Evolutionary conservation across 176 grass and related monocot genomes (phyloP).

Genomic region (Alopecurus myosuroides): DNA sequence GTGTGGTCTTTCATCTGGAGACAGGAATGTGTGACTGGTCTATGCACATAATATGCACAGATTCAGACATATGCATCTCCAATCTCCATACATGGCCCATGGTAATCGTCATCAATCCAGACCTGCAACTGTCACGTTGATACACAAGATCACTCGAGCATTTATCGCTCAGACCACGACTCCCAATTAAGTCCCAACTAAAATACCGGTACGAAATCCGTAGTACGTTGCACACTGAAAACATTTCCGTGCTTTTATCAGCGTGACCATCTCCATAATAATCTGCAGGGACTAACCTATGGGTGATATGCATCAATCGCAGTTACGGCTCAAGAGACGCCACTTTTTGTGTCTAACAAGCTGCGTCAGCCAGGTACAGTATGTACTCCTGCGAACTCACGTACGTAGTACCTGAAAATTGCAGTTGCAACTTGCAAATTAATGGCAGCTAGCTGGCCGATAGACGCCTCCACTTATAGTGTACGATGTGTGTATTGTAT

Average conservation of each 20-base stretch:
- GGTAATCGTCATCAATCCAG: background rate
- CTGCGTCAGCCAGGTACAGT: background rate
- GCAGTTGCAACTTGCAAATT: background rate
- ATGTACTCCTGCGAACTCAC: background rate
- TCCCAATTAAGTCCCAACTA: background rate
- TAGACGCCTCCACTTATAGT: no score
- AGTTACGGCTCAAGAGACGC: background rate
- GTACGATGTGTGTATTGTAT: background rate
- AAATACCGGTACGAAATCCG: background rate
- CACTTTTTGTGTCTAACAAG: background rate
- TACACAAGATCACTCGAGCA: constrained; percentile 7
- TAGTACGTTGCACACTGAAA: background rate
- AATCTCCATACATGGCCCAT: background rate
- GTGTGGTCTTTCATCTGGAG: background rate
- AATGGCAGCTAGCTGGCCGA: no score
- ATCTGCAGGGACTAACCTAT: background rate
- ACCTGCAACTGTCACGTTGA: constrained; percentile 5
- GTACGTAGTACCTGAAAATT: background rate
- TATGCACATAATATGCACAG: background rate
- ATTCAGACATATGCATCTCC: background rate
- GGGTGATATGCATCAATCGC: background rate
- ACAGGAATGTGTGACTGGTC: background rate
- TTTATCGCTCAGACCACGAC: background rate
- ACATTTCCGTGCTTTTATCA: background rate
- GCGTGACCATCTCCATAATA: background rate